Evolutionary conservation across 108 stramenopile genomes (phyloP), one percentile per base, ranked within the genome.

Genomic region (Bacterosira constricta): DNA sequence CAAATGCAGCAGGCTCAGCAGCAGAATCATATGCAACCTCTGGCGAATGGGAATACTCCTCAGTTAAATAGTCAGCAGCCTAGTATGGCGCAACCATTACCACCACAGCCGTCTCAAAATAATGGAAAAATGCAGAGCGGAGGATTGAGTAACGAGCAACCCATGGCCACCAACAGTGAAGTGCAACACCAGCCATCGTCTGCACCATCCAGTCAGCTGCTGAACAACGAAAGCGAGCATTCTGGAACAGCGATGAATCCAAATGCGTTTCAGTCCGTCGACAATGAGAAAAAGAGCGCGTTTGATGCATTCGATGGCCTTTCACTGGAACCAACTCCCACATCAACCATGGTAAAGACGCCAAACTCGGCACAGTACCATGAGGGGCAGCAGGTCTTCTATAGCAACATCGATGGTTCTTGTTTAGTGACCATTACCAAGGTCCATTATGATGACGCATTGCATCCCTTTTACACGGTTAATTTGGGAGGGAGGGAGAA

Each of bases 381-480:
- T 6, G 80, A 68, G 39, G 86, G 86, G 9, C 67, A 82, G 21
- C 53, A 30, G 13, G 68, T 80, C 10, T 26, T 73, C 5, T 90
- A 90, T 67, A 47, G 23, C 26, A 88, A 77, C 51, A 73, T 66
- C 56, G 55, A 79, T 21, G 76, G 76, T n/a, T 58, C 63, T 18
- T 61, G 36, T 9, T 36, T 73, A 25, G 87, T 69, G 18, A 52
- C 69, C 41, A 77, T 89, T 55, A 44, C 80, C 17, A 92, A 89
- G 71, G 83, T 86, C 17, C 88, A 88, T 53, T 53, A 71, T 5
- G 88, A 92, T 61, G 86, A 89, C 63, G 87, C 82, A 30, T 56
- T 89, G 35, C 62, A 84, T 9, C 88, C 88, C 1, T 89, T 60
- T 49, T 89, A 87, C 54, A 84, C 86, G 0, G 86, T 92, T 32